Evolutionary conservation across 441 rosid genomes (phyloP), one percentile per base, ranked within the genome.

Genomic region (Hypseocharis bilobata): DNA sequence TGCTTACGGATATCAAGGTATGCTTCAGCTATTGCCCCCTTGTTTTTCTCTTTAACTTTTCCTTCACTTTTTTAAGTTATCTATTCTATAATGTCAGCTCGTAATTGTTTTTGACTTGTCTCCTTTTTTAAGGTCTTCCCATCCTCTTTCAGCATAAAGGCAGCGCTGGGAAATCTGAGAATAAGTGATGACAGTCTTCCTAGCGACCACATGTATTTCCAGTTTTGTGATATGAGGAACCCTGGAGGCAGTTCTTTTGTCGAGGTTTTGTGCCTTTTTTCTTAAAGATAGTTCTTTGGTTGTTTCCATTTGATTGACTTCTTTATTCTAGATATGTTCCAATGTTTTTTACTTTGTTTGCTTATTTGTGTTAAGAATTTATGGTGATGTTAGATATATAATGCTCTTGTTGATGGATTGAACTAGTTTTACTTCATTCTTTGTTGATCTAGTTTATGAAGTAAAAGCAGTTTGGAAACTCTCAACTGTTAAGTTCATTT

Each of bases 191-290:
- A 94, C 58, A 88, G 98, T 80, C 99, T 94, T 75, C 90, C 92
- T 30, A 74, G 74, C 65, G 72, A 70, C 70, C 99, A 91, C 74
- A 67, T 91, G 82, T 94, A 94, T 81, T 94, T 81, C 79, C 85
- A 96, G 99, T 85, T 88, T 52, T 94, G 99, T 78, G 98, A 94
- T 82, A 94, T 88, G 96, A 89, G 99, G 76, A 87, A 91, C 82
- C 92, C 96, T 34, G 96, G 96, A 63, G 96, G 98, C 70, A 89
- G 89, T 74, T 94, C 99, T 68, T 94, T 94, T 80, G 94, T 94
- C 72, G 98, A 94, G 94, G 99, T 94, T 75, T 55, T 57, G 72
- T 45, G 16, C 44, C 32, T 76, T 72, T n/a, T n/a, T n/a, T n/a
- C n/a, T n/a, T n/a, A n/a, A n/a, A n/a, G n/a, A n/a, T 59, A 63